phyloP scores from a whole-genome alignment of 2,329 filamentous ascomycete genomes.

The Triangularia verruculosa region DNA sequence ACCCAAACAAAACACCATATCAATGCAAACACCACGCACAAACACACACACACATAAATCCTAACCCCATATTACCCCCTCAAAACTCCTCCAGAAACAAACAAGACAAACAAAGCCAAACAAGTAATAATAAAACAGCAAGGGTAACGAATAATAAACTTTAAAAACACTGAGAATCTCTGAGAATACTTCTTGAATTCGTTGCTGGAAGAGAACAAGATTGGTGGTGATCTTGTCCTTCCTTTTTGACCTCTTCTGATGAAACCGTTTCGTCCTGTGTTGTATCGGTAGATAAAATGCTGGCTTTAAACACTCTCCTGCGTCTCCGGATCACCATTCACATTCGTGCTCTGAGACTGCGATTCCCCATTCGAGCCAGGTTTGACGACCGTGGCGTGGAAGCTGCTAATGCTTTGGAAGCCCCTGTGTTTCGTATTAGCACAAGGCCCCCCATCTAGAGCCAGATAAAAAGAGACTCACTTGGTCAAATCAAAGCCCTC shows the following conservation, averaged over 20 bases:
- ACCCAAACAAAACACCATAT: too few relatives aligned
- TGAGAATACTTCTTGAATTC: background rate
- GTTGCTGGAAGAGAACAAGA: background rate
- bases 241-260: background rate
- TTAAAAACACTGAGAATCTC: background rate
- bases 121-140: background rate
- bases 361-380: slow-evolving; percentile 36
- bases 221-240: background rate
- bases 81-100: background rate
- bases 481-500: slow-evolving; percentile 58
- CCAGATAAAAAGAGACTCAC: slow-evolving; percentile 35
- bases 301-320: background rate
- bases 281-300: background rate
- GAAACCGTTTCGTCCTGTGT: background rate
- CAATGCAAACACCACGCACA: background rate
- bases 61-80: background rate
- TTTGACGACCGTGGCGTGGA: slow-evolving; percentile 53
- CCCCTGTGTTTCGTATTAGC: slow-evolving; percentile 44
- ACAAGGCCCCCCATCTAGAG: slow-evolving; percentile 21
- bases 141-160: background rate
- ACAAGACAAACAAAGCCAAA: background rate
- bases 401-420: slow-evolving; percentile 63
- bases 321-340: background rate
- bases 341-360: background rate
- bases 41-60: background rate